A percentile compares a stretch with the other conserved stretches of the same genome.
Conservation (phyloP, 805 yeast species). For the Yarrowia alimentaria region DNA sequence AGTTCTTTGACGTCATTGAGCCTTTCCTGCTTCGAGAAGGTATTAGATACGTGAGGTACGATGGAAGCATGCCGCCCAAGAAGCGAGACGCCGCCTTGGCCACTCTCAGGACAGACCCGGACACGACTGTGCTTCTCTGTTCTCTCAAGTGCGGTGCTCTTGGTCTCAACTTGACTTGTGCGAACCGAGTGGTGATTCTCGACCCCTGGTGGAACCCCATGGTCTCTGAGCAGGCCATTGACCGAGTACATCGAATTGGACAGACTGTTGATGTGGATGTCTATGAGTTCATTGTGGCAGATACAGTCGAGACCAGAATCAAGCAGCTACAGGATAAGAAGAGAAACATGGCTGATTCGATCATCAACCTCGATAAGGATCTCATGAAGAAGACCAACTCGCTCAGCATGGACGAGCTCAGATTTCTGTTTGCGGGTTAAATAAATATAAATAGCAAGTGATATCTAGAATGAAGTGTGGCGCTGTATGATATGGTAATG, state of each 20-base stretch:
- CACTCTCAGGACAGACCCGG: slow-evolving; percentile 37
- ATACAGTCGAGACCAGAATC: slow-evolving; percentile 46
- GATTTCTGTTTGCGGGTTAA: no score
- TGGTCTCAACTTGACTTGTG: slow-evolving; percentile 47
- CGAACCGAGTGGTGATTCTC: slow-evolving; percentile 44
- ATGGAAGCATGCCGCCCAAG: slow-evolving; percentile 41
- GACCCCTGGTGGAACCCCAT: slow-evolving; percentile 57
- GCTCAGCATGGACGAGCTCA: slow-evolving; percentile 29
- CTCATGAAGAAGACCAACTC: slow-evolving; percentile 26
- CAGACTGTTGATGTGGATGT: slow-evolving; percentile 48
- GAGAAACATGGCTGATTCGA: slow-evolving; percentile 39
- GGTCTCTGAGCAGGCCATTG: slow-evolving; percentile 52
- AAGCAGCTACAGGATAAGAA: slow-evolving; percentile 42
- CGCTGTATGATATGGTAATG: no score
- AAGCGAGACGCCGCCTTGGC: slow-evolving; percentile 40
- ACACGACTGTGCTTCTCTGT: slow-evolving; percentile 42
- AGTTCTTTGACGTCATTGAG: slow-evolving; percentile 40
- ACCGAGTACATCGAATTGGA: slow-evolving; percentile 51
- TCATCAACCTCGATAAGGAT: slow-evolving; percentile 37
- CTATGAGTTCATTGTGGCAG: slow-evolving; percentile 43
- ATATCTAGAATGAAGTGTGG: no score
- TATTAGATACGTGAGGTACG: slow-evolving; percentile 40
- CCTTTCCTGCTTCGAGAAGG: slow-evolving; percentile 39
- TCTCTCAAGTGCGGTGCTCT: slow-evolving; percentile 48
- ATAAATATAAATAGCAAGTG: no score